phyloP scores from a whole-genome alignment of 2,329 filamentous ascomycete species.

The Cladosporium sp. region DNA sequence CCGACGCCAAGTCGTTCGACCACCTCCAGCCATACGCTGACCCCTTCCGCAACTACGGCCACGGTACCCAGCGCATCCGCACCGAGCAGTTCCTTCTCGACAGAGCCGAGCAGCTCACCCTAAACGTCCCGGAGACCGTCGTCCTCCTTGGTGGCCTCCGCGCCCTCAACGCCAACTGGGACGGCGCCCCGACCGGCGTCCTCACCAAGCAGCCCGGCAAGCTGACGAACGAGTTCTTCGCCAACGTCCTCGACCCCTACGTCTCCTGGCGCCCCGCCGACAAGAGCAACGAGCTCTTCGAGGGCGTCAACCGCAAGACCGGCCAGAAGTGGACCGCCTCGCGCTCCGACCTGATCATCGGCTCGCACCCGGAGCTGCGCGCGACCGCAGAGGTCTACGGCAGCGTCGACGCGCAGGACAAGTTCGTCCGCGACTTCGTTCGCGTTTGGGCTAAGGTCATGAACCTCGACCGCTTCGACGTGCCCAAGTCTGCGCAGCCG shows the following conservation, averaged over 20 bases:
- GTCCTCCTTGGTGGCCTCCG: slow-evolving; percentile 68
- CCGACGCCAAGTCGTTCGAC: slow-evolving; percentile 57
- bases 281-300: slow-evolving; percentile 51
- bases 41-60: slow-evolving; percentile 74
- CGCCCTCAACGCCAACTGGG: slow-evolving; percentile 62
- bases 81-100: slow-evolving; percentile 68
- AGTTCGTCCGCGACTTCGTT: slow-evolving; percentile 67
- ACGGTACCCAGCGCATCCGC: slow-evolving; percentile 52
- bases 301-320: slow-evolving; percentile 59
- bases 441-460: slow-evolving; percentile 68
- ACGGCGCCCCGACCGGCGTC: slow-evolving; percentile 61
- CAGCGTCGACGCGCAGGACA: slow-evolving; percentile 51
- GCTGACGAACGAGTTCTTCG: slow-evolving; percentile 75
- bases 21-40: slow-evolving; percentile 65
- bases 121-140: slow-evolving; percentile 64
- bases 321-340: slow-evolving; percentile 64
- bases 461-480: slow-evolving; percentile 65
- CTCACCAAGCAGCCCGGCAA: slow-evolving; percentile 62
- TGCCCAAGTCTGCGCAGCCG: slow-evolving; percentile 23
- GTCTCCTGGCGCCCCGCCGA: slow-evolving; percentile 57
- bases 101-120: slow-evolving; percentile 62
- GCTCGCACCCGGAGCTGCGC: slow-evolving; percentile 67
- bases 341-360: slow-evolving; percentile 64
- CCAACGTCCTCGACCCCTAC: slow-evolving; percentile 65
- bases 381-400: slow-evolving; percentile 66